A percentile compares a stretch with the other conserved stretches of the same genome.
Evolutionary conservation across 345 rosid species (phyloP).

Genomic region (Xanthoceras sorbifolium): DNA sequence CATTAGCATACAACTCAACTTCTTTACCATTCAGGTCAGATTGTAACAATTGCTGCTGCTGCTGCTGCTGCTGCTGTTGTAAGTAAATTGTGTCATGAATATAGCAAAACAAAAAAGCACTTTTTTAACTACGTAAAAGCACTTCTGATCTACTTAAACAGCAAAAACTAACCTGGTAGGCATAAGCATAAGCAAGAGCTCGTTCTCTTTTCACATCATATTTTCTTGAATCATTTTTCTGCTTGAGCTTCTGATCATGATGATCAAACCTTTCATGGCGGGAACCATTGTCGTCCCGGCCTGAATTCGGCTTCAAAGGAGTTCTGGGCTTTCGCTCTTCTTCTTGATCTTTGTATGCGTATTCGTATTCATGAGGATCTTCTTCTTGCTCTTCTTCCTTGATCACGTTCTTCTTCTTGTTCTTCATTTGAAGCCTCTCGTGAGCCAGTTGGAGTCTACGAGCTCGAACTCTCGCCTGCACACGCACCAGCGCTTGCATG

Average conservation of each 20-base stretch:
- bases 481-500: slow-evolving; percentile 96
- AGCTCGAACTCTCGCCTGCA: slow-evolving; percentile 87
- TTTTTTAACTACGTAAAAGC: too few species aligned
- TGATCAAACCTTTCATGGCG: slow-evolving; percentile 41
- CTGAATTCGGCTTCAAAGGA: slow-evolving; percentile 34
- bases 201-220: slow-evolving; percentile 75
- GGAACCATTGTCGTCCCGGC: slow-evolving; percentile 49
- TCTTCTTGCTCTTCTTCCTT: slow-evolving; percentile 25
- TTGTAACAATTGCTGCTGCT: slow-evolving; percentile 35
- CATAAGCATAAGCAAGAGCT: slow-evolving; percentile 94
- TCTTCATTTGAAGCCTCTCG: slow-evolving; percentile 43
- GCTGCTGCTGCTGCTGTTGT: slow-evolving; percentile 29
- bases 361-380: too few species aligned
- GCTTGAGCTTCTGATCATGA: slow-evolving; percentile 35
- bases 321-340: slow-evolving; percentile 30
- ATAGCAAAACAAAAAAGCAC: neutral
- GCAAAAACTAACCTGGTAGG: slow-evolving; percentile 59
- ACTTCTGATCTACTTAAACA: too few species aligned
- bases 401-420: slow-evolving; percentile 35
- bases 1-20: slow-evolving; percentile 35
- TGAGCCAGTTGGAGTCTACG: slow-evolving; percentile 69
- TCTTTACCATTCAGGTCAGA: slow-evolving; percentile 37
- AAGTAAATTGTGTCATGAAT: neutral
- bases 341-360: slow-evolving; percentile 10
- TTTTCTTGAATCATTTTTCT: slow-evolving; percentile 42